phyloP scores from a whole-genome alignment of 495 filamentous ascomycete species.

The Penicillium goetzii region DNA sequence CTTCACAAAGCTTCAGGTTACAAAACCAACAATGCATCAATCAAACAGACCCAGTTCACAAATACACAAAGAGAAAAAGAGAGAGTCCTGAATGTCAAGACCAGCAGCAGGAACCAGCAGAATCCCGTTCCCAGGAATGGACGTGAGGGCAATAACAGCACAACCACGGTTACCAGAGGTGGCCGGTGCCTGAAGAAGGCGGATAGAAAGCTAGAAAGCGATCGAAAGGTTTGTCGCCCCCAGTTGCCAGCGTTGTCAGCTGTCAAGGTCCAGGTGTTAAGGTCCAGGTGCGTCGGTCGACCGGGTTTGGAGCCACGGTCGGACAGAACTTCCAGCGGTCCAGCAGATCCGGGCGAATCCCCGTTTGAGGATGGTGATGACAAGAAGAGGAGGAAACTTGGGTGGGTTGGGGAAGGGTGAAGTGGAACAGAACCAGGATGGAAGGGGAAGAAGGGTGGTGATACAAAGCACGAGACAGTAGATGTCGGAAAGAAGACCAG shows the following conservation, averaged over 20 bases:
- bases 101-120: constrained; percentile 8
- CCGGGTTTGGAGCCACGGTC: constrained; percentile 35
- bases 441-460: not conserved
- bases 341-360: constrained; percentile 38
- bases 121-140: not conserved
- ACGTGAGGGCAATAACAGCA: constrained; percentile 1
- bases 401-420: constrained; percentile 10
- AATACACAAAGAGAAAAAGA: not conserved
- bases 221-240: not conserved
- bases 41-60: not conserved
- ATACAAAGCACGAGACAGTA: not conserved
- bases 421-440: constrained; percentile 21
- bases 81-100: not conserved
- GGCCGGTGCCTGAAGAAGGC: constrained; percentile 17
- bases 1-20: not conserved
- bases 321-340: constrained; percentile 39
- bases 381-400: not conserved
- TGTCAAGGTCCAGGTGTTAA: constrained; percentile 14
- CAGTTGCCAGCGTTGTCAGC: not conserved
- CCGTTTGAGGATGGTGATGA: constrained; percentile 4
- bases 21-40: not conserved
- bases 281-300: constrained; percentile 17
- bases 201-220: not conserved
- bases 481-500: not conserved
- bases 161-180: constrained; percentile 27